Conservation (phyloP, 1,284 basidiomycete species). For the Boletellus deceptivus region DNA sequence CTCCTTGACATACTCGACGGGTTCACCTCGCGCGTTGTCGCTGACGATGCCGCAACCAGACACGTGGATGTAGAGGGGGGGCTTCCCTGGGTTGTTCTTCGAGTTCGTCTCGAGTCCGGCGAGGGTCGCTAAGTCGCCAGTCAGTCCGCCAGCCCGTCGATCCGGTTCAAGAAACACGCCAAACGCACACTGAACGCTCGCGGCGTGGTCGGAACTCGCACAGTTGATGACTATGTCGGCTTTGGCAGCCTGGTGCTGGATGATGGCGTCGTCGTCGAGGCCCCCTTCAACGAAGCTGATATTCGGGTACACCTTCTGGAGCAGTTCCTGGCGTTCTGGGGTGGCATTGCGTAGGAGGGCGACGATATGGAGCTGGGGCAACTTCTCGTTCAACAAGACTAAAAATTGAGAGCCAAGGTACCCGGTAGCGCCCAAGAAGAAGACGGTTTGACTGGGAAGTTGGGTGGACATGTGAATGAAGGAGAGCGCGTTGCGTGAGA, state of each 20-base stretch:
- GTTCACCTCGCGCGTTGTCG: conserved; percentile 40
- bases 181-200: conserved; percentile 35
- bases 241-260: conserved; percentile 35
- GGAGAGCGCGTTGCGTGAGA: neutral
- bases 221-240: conserved; percentile 39
- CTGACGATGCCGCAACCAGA: conserved; percentile 41
- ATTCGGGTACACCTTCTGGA: conserved; percentile 33
- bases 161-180: neutral
- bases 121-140: conserved; percentile 34
- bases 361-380: conserved; percentile 32
- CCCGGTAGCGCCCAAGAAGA: conserved; percentile 46
- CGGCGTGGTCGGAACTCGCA: conserved; percentile 40
- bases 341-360: conserved; percentile 38
- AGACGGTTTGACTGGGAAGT: conserved; percentile 25
- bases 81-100: conserved; percentile 33
- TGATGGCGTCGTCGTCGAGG: conserved; percentile 36
- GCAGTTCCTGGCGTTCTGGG: conserved; percentile 27
- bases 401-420: conserved; percentile 43
- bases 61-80: conserved; percentile 42
- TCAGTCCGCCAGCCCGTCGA: neutral
- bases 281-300: conserved; percentile 37
- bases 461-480: conserved; percentile 10
- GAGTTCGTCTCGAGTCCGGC: conserved; percentile 38
- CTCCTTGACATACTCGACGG: conserved; percentile 27
- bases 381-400: conserved; percentile 29